Conservation (phyloP, 108 stramenopile species). For the Mediolabrus comicus region DNA sequence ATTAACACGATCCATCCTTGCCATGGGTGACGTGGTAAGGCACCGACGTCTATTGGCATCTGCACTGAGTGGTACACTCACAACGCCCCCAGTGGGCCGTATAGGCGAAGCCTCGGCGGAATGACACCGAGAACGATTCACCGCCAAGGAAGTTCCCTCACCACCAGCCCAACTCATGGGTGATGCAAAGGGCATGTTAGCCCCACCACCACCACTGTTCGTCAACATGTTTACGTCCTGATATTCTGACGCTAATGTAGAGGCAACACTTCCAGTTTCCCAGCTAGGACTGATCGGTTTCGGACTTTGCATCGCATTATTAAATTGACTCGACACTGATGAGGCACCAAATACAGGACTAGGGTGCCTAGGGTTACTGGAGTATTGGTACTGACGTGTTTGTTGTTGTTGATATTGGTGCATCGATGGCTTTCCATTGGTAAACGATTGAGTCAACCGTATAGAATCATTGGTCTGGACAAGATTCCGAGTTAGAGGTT, state of each 20-base stretch:
- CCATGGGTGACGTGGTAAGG: slow-evolving; percentile 61
- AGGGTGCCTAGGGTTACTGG: slow-evolving; percentile 29
- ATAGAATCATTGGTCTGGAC: slow-evolving; percentile 19
- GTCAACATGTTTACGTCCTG: slow-evolving; percentile 25
- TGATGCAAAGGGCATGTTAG: slow-evolving; percentile 14
- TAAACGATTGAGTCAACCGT: neutral
- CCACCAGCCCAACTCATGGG: neutral
- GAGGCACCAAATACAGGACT: slow-evolving; percentile 43
- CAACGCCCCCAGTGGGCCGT: slow-evolving; percentile 12
- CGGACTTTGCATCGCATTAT: neutral
- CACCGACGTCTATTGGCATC: slow-evolving; percentile 58
- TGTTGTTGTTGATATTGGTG: slow-evolving; percentile 7
- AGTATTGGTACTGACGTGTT: neutral
- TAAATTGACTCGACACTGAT: slow-evolving; percentile 18
- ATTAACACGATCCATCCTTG: slow-evolving; percentile 47
- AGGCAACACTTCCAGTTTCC: slow-evolving; percentile 62
- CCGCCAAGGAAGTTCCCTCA: slow-evolving; percentile 11
- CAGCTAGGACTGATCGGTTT: slow-evolving; percentile 14
- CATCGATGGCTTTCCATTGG: neutral
- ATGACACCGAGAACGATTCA: slow-evolving; percentile 39
- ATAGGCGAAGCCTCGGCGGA: slow-evolving; percentile 34
- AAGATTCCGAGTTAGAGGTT: slow-evolving; percentile 7
- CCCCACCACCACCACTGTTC: slow-evolving; percentile 10
- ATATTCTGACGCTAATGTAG: slow-evolving; percentile 58
- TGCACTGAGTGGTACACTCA: slow-evolving; percentile 21